phyloP scores from a whole-genome alignment of 768 basidiomycete genomes.

The Lentinula edodes region DNA sequence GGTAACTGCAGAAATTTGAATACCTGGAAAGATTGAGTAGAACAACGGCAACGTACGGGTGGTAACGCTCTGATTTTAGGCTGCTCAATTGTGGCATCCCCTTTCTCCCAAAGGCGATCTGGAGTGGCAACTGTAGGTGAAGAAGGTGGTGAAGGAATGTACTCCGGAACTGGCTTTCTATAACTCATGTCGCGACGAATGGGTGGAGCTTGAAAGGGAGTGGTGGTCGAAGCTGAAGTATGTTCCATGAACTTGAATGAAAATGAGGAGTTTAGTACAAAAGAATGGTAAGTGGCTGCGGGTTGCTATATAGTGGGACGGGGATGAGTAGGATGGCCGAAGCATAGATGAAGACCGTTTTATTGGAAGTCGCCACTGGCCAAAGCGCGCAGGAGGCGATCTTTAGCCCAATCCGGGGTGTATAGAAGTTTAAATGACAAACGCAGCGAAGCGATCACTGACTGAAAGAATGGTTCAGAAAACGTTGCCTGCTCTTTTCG shows the following conservation, averaged over 20 bases:
- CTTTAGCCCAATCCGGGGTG: not conserved
- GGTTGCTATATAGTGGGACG: not conserved
- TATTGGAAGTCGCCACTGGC: not conserved
- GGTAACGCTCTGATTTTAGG: not conserved
- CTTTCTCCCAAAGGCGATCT: constrained; percentile 17
- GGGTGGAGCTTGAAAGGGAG: not conserved
- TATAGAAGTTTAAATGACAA: not conserved
- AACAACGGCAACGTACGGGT: constrained; percentile 10
- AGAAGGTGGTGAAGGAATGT: constrained; percentile 59
- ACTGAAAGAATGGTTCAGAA: not conserved
- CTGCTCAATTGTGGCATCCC: constrained; percentile 12
- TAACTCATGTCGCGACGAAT: constrained; percentile 47
- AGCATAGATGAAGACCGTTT: constrained; percentile 1
- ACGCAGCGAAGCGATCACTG: not conserved
- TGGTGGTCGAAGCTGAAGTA: not conserved
- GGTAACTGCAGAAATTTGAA: constrained; percentile 25
- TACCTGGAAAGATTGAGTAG: constrained; percentile 9
- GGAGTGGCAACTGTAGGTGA: constrained; percentile 30
- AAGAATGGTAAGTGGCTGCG: constrained; percentile 4
- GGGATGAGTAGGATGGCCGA: not conserved
- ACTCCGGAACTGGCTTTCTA: constrained; percentile 66
- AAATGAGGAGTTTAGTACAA: not conserved
- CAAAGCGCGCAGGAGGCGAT: not conserved
- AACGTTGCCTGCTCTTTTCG: not conserved
- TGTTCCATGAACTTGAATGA: constrained; percentile 1